Evolutionary conservation across 2,329 filamentous ascomycete species (phyloP), one percentile per base, ranked within the genome.

Genomic region (Pyrenophora teres): DNA sequence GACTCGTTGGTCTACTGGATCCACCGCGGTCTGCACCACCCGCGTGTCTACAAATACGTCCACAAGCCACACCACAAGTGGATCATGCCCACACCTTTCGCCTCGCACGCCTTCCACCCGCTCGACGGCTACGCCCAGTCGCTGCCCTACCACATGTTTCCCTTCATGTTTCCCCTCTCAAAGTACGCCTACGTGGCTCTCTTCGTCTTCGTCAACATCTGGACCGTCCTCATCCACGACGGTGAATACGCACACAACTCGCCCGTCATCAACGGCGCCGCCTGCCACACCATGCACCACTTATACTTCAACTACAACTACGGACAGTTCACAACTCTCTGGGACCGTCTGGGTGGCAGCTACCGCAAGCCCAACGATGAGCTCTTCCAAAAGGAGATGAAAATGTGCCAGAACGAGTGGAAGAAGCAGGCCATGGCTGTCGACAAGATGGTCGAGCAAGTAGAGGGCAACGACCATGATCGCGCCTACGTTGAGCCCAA

Each of bases 1-100:
- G 92, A 96, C 77, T 88, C 88, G 74, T 86, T 82, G 77, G 92
- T 96, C 78, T 96, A 96, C 81, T 90, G 88, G 83, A 93, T 95
- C 67, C 92, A 96, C 79, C 88, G 92, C 50, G 88, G 84, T 50
- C 82, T 95, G 56, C 92, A 96, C 77, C 87, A 92, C 75, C 89
- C 89, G 13, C 70, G 76, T 40, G 72, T 94, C 63, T 97, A 97
- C 84, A 95, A 92, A 80, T 80, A 81, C 62, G 82, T 97, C 42
- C 93, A 97, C 84, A 97, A 97, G 84, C 88, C 92, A 61, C 93
- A 97, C 77, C 93, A 97, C 86, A 97, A 96, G 80, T 97, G 93
- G 93, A 97, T 97, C 77, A 95, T 97, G 90, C 93, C 93, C 3
- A 96, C 91, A 3, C 93, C 93, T 0, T 97, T 85, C 73, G 92